Evolutionary conservation across 2,329 filamentous ascomycete genomes (phyloP), one percentile per base, ranked within the genome.

Genomic region (Bipolaris zeicola): DNA sequence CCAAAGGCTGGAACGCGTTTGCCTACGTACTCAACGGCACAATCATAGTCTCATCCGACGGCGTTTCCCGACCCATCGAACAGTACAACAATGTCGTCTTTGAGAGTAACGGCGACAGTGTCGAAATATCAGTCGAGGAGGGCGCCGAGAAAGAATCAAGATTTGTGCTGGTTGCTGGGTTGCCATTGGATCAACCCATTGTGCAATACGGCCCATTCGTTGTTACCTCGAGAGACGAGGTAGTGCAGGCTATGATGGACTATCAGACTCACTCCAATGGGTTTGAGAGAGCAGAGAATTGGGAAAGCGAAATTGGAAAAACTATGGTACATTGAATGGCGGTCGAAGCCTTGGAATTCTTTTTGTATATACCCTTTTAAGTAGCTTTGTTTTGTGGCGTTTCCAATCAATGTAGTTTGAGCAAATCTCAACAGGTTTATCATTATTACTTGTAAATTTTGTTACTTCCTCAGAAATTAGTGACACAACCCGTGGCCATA

Each of bases 71-170:
- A 31, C 70, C 70, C 1, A 84, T 94, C 13, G 81, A 82, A 53
- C 84, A 90, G 71, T 97, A 87, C 74, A 88, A 97, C 78, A 97
- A 95, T 73, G 90, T 95, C 22, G 91, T 97, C 5, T 96, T 98
- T 71, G 88, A 92, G 68, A 85, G 87, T 62, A 81, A 85, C 26
- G 94, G 94, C 43, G 91, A 96, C 67, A 83, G 85, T 26, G 83
- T 98, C 7, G 83, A 89, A 61, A 86, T 88, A 1, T 83, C 85
- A 48, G 90, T 95, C 10, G 84, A 85, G 11, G 84, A 83, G 2
- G 81, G 81, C 42, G 90, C 89, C 0, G 82, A 83, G 34, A 82
- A 85, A 64, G 79, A 74, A 20, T 81, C 83, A 2, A 78, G 85
- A 50, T 82, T 90, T 67, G 85, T 95, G 42, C 79, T 96, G 33